Base-by-base conservation (phyloP, 192 early-diverging fungal genomes). In the Backusella psychrophila region DNA sequence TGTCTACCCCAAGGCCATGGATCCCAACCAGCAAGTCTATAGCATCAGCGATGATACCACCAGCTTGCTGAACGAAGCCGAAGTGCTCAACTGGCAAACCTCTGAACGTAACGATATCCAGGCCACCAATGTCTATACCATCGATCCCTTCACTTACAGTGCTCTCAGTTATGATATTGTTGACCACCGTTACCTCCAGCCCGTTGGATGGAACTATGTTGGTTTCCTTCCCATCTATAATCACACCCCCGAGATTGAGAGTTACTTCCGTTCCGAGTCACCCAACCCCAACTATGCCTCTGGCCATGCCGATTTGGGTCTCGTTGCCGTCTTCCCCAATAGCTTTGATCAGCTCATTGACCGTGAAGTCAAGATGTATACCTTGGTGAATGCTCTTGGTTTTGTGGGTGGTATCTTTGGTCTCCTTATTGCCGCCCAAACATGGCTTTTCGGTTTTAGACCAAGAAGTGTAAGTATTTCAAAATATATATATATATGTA, bases 351-450 rank as follows among this genome's bases (percentile, higher is more conserved):
- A 19, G 23, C 35, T 63, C 3, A 23, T 67, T n/a, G 76, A 70
- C 26, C 76, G 77, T 38, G 80, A 81, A 59, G 69, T 74, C 69
- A 81, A 81, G 73, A 73, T 81, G 66, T 81, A 81, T 29, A 78
- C 73, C 12, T 49, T 81, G 2, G 33, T 81, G 9, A 81, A 81
- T 53, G 80, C 80, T 8, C 69, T 81, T 53, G 80, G 80, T 74
- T 77, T 81, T 41, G 76, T 77, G 5, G 80, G 80, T 78, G 80
- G 80, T 78, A 59, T 81, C 17, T 75, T 81, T 66, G 80, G 80
- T 81, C 42, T 81, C 0, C 38, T 78, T 3, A 52, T 81, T 35
- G 76, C 73, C 11, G 69, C 70, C 8, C 80, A 81, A 53, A 53
- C 80, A 23, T 81, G 80, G 80, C 38, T 81, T 3, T 81, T 81